Percentiles rank a stretch among this genome's conserved stretches.
Conservation (phyloP, 352 stramenopile species). For the Pythium monospermum region DNA sequence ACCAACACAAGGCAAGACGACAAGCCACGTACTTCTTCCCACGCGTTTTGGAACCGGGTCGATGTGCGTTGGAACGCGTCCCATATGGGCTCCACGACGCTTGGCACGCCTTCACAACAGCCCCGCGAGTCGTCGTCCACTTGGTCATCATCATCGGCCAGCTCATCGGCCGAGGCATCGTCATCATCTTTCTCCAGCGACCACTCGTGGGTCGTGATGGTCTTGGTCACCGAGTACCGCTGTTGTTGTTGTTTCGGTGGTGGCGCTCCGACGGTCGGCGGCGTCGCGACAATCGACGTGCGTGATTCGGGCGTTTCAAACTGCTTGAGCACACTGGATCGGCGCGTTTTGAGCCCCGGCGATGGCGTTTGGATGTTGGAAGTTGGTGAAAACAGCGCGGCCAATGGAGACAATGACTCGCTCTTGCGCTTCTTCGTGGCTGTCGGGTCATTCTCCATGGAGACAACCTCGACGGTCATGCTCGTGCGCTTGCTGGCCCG, state of each 20-base stretch:
- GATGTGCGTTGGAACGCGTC: constrained; percentile 22
- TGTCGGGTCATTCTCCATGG: constrained; percentile 8
- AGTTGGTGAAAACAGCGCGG: constrained; percentile 11
- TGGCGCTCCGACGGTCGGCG: constrained; percentile 14
- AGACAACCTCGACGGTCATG: constrained; percentile 17
- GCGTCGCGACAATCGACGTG: constrained; percentile 8
- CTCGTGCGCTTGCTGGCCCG: background rate
- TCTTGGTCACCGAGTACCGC: constrained; percentile 8
- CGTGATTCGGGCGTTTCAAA: constrained; percentile 16
- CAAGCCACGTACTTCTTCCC: constrained; percentile 28
- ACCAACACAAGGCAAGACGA: constrained; percentile 24
- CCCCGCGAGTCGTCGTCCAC: constrained; percentile 10
- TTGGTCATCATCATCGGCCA: constrained; percentile 14
- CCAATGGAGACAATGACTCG: constrained; percentile 7
- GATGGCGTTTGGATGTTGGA: constrained; percentile 18
- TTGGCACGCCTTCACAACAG: constrained; percentile 20
- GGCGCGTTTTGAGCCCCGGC: constrained; percentile 15
- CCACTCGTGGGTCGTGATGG: constrained; percentile 6
- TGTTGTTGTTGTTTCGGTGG: constrained; percentile 9
- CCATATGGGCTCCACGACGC: constrained; percentile 17
- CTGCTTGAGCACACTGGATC: constrained; percentile 19
- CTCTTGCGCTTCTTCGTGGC: constrained; percentile 20
- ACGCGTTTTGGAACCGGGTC: constrained; percentile 18
- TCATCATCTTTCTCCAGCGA: constrained; percentile 13
- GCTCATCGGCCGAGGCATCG: constrained; percentile 6